Base-by-base conservation (phyloP, 1,139 yeast species). In the Pichia inconspicua region DNA sequence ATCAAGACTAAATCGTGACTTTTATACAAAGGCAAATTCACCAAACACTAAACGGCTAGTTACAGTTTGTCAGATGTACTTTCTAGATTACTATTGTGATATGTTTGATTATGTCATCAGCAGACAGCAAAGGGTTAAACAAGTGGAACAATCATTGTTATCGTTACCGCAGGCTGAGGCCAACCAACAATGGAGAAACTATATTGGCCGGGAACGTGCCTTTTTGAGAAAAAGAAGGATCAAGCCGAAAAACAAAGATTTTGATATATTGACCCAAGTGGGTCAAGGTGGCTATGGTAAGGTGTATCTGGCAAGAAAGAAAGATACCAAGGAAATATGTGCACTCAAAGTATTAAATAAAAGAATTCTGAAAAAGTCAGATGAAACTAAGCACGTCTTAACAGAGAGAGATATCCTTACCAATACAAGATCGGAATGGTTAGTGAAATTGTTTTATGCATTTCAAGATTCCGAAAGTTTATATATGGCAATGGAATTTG, bases 271-370 rank as follows among this genome's bases (percentile, higher is more conserved):
- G 53, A 92, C 98, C 3, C 98, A 94, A 70, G 97, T 94, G 35
- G 98, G 99, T 27, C 98, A 94, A 71, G 99, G 99, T 62, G 98
- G 99, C 3, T 94, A 94, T 63, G 99, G 99, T 25, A 96, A 89
- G 69, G 98, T 94, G 17, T 94, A 87, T 60, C 72, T 94, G 56
- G 97, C 99, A 1, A 78, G 92, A 57, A 94, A 94, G 71, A 83
- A 83, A 58, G 99, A 94, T 62, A 89, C 97, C 5, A 80, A 84
- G 57, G 99, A 94, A 67, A 84, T 94, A 43, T 92, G 97, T 68
- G 99, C 99, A 1, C 74, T 94, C 59, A 94, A 94, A 65, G 87
- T 92, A 22, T 76, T 94, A 62, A 90, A 89, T 66, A 94, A 94
- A 67, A 84, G 84, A 60, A 72, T 90, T 54, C 73, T 94, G 56